Evolutionary conservation across 371 early-diverging fungal species (phyloP).

Genomic region (Syncephalastrum racemosum): DNA sequence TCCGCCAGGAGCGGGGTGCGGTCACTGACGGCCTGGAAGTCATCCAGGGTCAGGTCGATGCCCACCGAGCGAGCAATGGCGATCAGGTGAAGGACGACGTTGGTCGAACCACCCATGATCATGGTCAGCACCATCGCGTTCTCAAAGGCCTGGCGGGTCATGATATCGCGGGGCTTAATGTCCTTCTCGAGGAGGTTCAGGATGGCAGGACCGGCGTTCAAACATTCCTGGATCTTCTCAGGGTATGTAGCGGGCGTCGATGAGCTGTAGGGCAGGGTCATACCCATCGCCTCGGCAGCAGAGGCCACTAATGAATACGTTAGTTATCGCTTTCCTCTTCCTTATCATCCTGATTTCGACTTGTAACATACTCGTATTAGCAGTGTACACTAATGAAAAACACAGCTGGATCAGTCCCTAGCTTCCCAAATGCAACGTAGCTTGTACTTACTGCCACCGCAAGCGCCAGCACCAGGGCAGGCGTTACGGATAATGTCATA

Average conservation of each 20-base stretch:
- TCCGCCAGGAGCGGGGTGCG: constrained; percentile 93
- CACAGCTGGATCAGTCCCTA: background rate
- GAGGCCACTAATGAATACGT: constrained; percentile 71
- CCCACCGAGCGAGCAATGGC: constrained; percentile 89
- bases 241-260: constrained; percentile 86
- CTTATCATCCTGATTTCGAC: too few relatives aligned
- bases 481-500: constrained; percentile 84
- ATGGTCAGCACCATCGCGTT: constrained; percentile 92
- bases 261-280: constrained; percentile 91
- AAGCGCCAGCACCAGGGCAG: constrained; percentile 97
- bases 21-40: constrained; percentile 89
- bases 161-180: constrained; percentile 91
- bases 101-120: constrained; percentile 95
- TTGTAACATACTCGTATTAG: constrained; percentile 84
- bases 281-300: constrained; percentile 96
- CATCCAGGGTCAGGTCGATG: constrained; percentile 81
- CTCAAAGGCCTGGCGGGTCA: constrained; percentile 93
- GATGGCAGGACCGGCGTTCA: constrained; percentile 79
- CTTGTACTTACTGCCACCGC: constrained; percentile 78
- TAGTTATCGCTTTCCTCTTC: background rate
- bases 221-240: constrained; percentile 87
- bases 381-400: constrained; percentile 80
- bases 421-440: constrained; percentile 48
- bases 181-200: constrained; percentile 82
- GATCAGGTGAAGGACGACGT: constrained; percentile 93